These are phyloP conservation scores for Monilinia vaccinii-corymbosi DNA, from an alignment of 2,329 filamentous ascomycete genomes.

Conservation along the genomic window DNA sequence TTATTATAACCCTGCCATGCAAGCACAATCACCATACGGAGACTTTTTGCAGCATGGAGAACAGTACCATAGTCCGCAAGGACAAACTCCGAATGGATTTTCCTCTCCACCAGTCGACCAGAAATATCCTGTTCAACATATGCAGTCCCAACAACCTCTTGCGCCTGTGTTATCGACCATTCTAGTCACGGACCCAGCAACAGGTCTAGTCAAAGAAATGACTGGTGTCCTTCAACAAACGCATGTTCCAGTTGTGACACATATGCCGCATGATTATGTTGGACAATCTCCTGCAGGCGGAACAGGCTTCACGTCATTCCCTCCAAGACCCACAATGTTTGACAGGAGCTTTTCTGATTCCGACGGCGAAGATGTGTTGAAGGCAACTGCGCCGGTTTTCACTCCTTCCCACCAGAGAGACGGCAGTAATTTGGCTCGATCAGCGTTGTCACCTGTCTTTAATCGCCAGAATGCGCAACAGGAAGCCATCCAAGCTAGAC, in stretches of 20 bases:
- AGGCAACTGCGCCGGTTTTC: constrained; percentile 7
- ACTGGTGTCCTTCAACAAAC: constrained; percentile 10
- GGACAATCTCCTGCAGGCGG: not conserved
- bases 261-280: constrained; percentile 1
- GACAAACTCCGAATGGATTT: not conserved
- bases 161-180: constrained; percentile 7
- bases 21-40: not conserved
- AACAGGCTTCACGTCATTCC: not conserved
- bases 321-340: not conserved
- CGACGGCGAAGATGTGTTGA: constrained; percentile 2
- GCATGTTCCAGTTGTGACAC: constrained; percentile 10
- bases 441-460: constrained; percentile 11
- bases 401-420: constrained; percentile 3
- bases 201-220: constrained; percentile 8
- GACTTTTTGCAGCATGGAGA: not conserved
- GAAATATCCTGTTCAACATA: not conserved
- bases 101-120: not conserved
- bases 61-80: not conserved
- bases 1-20: not conserved
- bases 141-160: not conserved
- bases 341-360: not conserved
- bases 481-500: constrained; percentile 10
- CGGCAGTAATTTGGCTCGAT: not conserved
- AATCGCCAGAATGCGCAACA: constrained; percentile 7
- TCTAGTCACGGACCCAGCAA: constrained; percentile 7